phyloP scores from a whole-genome alignment of 306 rosid genomes.

The Arachis hypogaea region DNA sequence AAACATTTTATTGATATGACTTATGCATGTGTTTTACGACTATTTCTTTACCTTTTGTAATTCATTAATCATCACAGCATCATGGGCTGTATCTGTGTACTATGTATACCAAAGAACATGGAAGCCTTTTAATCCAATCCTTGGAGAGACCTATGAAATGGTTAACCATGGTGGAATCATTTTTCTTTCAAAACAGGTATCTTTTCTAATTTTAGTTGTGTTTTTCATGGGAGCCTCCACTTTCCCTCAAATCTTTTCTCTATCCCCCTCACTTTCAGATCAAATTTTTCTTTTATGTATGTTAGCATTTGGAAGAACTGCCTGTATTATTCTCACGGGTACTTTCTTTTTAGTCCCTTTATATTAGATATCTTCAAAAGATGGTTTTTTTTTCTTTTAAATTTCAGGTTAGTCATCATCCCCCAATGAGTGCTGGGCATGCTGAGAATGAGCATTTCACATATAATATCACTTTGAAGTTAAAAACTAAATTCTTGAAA shows the following conservation, averaged over 20 bases:
- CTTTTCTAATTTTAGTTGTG: conserved; percentile 11
- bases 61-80: conserved; percentile 55
- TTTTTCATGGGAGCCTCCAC: conserved; percentile 20
- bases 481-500: conserved; percentile 89
- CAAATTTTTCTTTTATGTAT: conserved; percentile 19
- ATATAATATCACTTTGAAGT: conserved; percentile 87
- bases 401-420: conserved; percentile 92
- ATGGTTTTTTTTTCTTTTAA: background rate
- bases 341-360: conserved; percentile 22
- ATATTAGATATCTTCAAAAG: background rate
- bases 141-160: conserved; percentile 94
- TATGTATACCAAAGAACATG: conserved; percentile 91
- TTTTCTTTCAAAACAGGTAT: conserved; percentile 90
- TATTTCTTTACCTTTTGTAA: conserved; percentile 4
- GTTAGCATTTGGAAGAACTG: conserved; percentile 17
- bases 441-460: conserved; percentile 92
- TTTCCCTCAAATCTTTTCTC: background rate
- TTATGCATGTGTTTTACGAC: conserved; percentile 1
- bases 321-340: conserved; percentile 3
- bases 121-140: conserved; percentile 98
- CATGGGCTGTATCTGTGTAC: conserved; percentile 95
- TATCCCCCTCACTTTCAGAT: conserved; percentile 16
- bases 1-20: background rate
- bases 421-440: conserved; percentile 95
- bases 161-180: conserved; percentile 70